Evolutionary conservation across 208 protist genomes (phyloP), one percentile per base, ranked within the genome.

Genomic region (Zelonia costaricensis): DNA sequence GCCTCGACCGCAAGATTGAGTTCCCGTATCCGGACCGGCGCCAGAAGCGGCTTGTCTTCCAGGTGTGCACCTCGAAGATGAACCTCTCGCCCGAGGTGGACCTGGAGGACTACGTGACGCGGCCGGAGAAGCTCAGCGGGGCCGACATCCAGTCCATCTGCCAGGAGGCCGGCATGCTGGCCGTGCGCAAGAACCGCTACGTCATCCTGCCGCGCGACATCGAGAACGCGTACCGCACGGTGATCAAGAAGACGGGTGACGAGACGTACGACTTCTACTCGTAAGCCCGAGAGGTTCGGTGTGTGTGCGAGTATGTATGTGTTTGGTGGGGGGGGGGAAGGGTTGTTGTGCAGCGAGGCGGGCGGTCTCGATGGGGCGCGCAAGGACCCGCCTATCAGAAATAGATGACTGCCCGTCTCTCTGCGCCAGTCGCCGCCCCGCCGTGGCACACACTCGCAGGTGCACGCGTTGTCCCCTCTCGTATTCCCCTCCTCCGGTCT

Each of bases 141-240:
- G 99, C 99, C 1, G 98, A 99, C 51, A 99, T 99, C 61, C 73
- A 97, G 22, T 88, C 98, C 16, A 99, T 99, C 74, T 99, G 98
- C 76, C 98, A 99, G 66, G 96, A 97, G 69, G 88, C 88, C 0
- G 99, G 99, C 58, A 99, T 99, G 98, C 97, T 99, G 46, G 99
- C 99, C 5, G 98, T 99, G 28, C 93, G 99, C 49, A 99, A 99
- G 66, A 99, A 99, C 71, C 76, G 99, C 45, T 99, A 99, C 80
- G 97, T 99, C 1, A 98, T 99, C 53, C 69, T 99, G 20, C 92
- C 98, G n/a, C 97, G 98, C 47, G 99, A 99, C 71, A 98, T 99
- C 43, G 98, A 99, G 63, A 99, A 98, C 60, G 98, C 95, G 18
- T 99, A 99, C 66, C 72, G 82, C 23, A 91, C 78, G 0, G 84